Evolutionary conservation across 2,329 filamentous ascomycete species (phyloP), one percentile per base, ranked within the genome.

Genomic region (Colletotrichum godetiae): DNA sequence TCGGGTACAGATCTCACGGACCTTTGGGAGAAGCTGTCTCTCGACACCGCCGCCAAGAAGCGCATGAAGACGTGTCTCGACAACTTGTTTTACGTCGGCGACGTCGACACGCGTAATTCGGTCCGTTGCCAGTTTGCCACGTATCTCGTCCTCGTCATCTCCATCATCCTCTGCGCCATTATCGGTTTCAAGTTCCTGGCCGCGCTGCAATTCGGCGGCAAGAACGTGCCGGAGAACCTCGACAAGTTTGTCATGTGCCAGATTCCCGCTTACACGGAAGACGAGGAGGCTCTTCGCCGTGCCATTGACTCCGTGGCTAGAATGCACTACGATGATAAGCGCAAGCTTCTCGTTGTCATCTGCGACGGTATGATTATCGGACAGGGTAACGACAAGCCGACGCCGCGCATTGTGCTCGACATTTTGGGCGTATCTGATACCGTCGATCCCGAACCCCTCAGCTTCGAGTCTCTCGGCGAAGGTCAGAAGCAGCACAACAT

Each of bases 331-430:
- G 97, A 99, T 79, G 96, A 99, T 81, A 99, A 99, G 87, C 94
- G 97, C 80, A 99, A 99, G 87, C 89, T 99, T 13, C 87, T 99
- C 31, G 91, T 98, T 76, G 89, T 99, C 74, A 88, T 99, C 76
- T 99, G 97, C 79, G 97, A 99, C 80, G 97, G 97, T 84, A 98
- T 99, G 96, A 99, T 99, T 86, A 97, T 99, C 76, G 97, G 97
- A 79, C 95, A 98, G 85, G 97, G 97, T 80, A 99, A 99, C 84
- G 97, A 99, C 82, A 91, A 95, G 74, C 95, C 97, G 7, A 99
- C 97, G 0, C 97, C 97, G 56, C 92, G 95, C 74, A 99, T 99
- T 77, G 95, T 99, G 29, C 89, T 99, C 67, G 97, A 99, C 79
- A 99, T 99, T 86, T 88, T 99, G 6, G 97, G 97, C 76, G 97